phyloP scores from a whole-genome alignment of 1,139 yeast genomes.

The Kazachstania sp. region DNA sequence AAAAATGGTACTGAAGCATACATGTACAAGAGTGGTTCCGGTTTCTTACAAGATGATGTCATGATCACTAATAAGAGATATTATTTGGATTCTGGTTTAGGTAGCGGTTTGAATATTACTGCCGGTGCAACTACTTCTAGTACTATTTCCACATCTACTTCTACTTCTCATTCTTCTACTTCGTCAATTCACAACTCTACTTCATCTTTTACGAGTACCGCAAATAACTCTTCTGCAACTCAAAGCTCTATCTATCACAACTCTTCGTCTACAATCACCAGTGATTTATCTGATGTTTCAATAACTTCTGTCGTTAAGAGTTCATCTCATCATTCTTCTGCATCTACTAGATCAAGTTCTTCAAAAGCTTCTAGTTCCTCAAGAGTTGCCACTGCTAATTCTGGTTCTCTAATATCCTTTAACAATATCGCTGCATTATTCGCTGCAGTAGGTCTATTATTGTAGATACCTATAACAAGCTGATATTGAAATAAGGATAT shows the following conservation, averaged over 20 bases:
- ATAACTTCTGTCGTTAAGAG: neutral
- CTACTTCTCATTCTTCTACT: slow-evolving; percentile 13
- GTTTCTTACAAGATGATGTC: slow-evolving; percentile 40
- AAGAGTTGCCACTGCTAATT: slow-evolving; percentile 4
- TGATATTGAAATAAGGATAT: neutral
- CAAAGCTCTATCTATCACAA: neutral
- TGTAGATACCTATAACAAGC: neutral
- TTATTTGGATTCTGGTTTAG: slow-evolving; percentile 49
- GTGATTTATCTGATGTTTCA: neutral
- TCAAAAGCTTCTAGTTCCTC: neutral
- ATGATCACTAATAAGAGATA: slow-evolving; percentile 53
- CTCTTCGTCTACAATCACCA: slow-evolving; percentile 9
- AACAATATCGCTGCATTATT: neutral
- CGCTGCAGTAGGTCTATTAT: neutral
- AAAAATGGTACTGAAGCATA: slow-evolving; percentile 48
- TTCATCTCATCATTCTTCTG: neutral
- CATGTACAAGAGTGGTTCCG: slow-evolving; percentile 42
- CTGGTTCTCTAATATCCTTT: slow-evolving; percentile 2
- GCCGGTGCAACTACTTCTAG: slow-evolving; percentile 14
- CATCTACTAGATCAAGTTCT: neutral
- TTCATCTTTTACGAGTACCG: slow-evolving; percentile 11
- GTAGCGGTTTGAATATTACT: slow-evolving; percentile 58
- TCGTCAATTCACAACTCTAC: too few relatives aligned
- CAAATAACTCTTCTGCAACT: neutral
- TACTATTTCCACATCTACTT: slow-evolving; percentile 5